Conservation (phyloP, 2,329 filamentous ascomycete species). For the Colletotrichum spinosum region DNA sequence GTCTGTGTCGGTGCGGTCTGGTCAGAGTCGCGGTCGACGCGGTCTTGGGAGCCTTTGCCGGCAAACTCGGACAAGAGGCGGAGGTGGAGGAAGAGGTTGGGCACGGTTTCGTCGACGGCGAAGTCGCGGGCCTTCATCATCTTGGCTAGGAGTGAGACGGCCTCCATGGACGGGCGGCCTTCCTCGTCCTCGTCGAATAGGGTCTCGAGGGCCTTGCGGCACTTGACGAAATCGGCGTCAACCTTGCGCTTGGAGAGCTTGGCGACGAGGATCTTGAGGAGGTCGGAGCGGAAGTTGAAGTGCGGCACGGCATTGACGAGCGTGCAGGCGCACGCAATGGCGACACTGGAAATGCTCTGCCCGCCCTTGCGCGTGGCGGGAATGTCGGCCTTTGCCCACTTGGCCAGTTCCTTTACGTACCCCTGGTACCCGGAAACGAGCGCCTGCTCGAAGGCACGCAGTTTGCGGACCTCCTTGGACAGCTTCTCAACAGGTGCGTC, state of each 20-base stretch:
- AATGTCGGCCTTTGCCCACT: conserved; percentile 70
- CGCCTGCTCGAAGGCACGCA: conserved; percentile 88
- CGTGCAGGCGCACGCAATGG: conserved; percentile 86
- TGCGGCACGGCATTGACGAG: conserved; percentile 87
- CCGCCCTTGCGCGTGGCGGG: conserved; percentile 51
- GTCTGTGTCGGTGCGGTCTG: conserved; percentile 39
- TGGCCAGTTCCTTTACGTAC: conserved; percentile 82
- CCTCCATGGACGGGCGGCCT: conserved; percentile 87
- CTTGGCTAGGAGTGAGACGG: conserved; percentile 85
- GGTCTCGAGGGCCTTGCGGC: conserved; percentile 80
- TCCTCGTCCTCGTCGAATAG: conserved; percentile 91
- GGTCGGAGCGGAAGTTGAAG: conserved; percentile 94
- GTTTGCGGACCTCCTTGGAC: conserved; percentile 88
- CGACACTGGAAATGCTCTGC: conserved; percentile 74
- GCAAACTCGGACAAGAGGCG: conserved; percentile 90
- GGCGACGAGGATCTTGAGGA: conserved; percentile 87
- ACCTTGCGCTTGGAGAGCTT: conserved; percentile 81
- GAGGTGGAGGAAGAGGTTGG: conserved; percentile 92
- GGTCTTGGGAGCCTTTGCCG: conserved; percentile 83
- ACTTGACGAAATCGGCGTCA: conserved; percentile 82
- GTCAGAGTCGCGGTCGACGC: conserved; percentile 67
- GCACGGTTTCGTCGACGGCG: conserved; percentile 82
- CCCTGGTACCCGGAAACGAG: conserved; percentile 86
- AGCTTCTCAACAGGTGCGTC: conserved; percentile 82
- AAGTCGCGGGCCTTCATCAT: conserved; percentile 95